Base-by-base conservation (phyloP, 805 yeast species). In the Zygoascus biomembranicola region DNA sequence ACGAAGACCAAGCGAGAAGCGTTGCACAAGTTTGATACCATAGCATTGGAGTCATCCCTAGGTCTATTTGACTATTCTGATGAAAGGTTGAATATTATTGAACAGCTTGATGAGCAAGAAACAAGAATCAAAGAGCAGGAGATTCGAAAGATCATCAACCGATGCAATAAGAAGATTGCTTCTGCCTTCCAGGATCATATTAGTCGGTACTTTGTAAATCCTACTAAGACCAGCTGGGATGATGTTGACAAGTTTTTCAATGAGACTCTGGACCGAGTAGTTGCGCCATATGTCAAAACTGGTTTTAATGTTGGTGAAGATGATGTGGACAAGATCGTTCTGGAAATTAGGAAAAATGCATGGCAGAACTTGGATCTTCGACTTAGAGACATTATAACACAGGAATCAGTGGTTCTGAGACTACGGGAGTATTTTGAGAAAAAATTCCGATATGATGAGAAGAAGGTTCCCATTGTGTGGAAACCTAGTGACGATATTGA, bases 391-490 rank as follows among this genome's bases (percentile, higher is more conserved):
- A 76, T 78, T 59, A 68, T 87, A 49, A 77, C 80, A 31, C 85
- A 80, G 55, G 96, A 87, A 51, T 80, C 77, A 19, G 78, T 87
- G 8, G 73, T 84, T 1, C 72, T 75, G 51, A 75, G 88, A 26
- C 69, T 92, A 64, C 82, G 87, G 64, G 95, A 87, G 55, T 73
- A 80, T 55, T 92, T 94, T 70, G 97, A 92, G 61, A 87, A 82
- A 54, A 73, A 69, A 44, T 92, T 94, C 72, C 77, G 92, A 61
- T 94, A 86, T 66, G 97, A 90, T 66, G 82, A 78, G 37, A 77
- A 83, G 56, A 95, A 90, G 2, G 69, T 88, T 31, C 99, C 99
- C 13, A 77, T 81, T 41, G 73, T 90, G 32, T 92, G 95, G 87
- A 81, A 79, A 59, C 82, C 81, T 52, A 78, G 84, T 32, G 75